Evolutionary conservation across 2,329 filamentous ascomycete genomes (phyloP), one percentile per base, ranked within the genome.

Genomic region (Tympanopsis confertula): DNA sequence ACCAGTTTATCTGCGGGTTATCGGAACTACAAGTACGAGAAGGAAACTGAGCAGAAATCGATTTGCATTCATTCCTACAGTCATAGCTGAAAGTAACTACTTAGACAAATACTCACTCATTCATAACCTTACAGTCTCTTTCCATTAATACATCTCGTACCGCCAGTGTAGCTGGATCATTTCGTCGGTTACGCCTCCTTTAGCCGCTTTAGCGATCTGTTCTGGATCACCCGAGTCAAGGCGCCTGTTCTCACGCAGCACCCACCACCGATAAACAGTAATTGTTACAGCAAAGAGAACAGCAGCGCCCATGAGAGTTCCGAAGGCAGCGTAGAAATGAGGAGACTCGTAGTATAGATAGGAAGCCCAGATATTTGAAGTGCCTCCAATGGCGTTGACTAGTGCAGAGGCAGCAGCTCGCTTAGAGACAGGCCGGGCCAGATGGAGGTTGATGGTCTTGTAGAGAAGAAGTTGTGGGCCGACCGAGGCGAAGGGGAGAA

Each of bases 81-180:
- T n/a, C n/a, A n/a, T n/a, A n/a, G n/a, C n/a, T n/a, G n/a, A n/a
- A n/a, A n/a, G n/a, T n/a, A n/a, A n/a, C n/a, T n/a, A n/a, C n/a
- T n/a, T n/a, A n/a, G n/a, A n/a, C n/a, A n/a, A n/a, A n/a, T n/a
- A n/a, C n/a, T n/a, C n/a, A n/a, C n/a, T n/a, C n/a, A n/a, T n/a
- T n/a, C n/a, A n/a, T n/a, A n/a, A n/a, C n/a, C n/a, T n/a, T n/a
- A n/a, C n/a, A n/a, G n/a, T n/a, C n/a, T n/a, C n/a, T n/a, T n/a
- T n/a, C n/a, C n/a, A n/a, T 53, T 39, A 62, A 39, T 55, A 63
- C 59, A 63, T 63, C 42, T 64, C 61, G 38, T 64, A 64, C 4
- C 61, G 55, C 61, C 59, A 65, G 22, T 49, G 50, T 7, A 65
- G 42, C 18, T 55, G 50, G 5, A 64, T 50, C 61, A 63, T 63